These are phyloP conservation scores for Colletotrichum destructivum DNA, from an alignment of 2,329 filamentous ascomycete genomes.

Conservation along the genomic window DNA sequence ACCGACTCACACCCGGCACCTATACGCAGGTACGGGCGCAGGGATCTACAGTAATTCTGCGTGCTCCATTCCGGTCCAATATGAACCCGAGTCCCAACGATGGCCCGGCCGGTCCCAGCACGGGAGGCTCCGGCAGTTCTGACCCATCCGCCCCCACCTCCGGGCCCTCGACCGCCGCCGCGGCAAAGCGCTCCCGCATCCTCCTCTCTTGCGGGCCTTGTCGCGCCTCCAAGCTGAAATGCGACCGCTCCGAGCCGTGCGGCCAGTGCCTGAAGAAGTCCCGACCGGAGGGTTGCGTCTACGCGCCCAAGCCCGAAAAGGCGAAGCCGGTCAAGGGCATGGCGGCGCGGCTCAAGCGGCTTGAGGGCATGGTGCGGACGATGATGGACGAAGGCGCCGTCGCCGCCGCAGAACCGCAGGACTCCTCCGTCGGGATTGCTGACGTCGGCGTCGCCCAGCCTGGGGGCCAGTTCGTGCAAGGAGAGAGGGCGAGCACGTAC, in stretches of 20 bases:
- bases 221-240: constrained; percentile 70
- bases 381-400: constrained; percentile 63
- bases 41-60: neutral
- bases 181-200: constrained; percentile 62
- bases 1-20: neutral
- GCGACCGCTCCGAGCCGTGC: constrained; percentile 68
- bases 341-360: constrained; percentile 67
- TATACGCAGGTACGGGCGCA: too few relatives aligned
- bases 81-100: constrained; percentile 6
- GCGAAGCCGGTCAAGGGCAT: constrained; percentile 62
- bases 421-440: neutral
- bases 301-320: constrained; percentile 63
- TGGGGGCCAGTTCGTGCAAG: constrained; percentile 61
- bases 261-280: constrained; percentile 67
- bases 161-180: neutral
- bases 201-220: constrained; percentile 69
- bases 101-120: constrained; percentile 7
- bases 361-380: constrained; percentile 71
- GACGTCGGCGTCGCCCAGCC: constrained; percentile 43
- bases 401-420: constrained; percentile 7
- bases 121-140: constrained; percentile 1
- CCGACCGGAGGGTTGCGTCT: constrained; percentile 61
- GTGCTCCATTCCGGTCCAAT: neutral
- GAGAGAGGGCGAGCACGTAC: constrained; percentile 63
- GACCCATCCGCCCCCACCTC: neutral